These are phyloP conservation scores for Cicer yamashitae DNA, from an alignment of 306 rosid species.

Conservation along the genomic window DNA sequence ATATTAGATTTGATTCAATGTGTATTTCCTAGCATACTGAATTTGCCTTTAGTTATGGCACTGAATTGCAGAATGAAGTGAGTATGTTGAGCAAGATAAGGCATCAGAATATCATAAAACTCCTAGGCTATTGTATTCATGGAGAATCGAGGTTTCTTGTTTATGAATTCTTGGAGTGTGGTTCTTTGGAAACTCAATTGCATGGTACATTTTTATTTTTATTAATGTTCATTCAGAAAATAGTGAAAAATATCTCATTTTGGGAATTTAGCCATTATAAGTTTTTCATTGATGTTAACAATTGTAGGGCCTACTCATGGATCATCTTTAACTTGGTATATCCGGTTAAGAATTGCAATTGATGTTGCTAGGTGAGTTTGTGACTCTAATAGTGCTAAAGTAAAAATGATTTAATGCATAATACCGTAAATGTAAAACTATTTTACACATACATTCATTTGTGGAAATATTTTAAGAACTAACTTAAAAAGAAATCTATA, in stretches of 20 bases:
- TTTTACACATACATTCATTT: too few relatives aligned
- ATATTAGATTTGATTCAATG: constrained; percentile 15
- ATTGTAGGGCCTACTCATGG: constrained; percentile 71
- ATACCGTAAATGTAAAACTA: too few relatives aligned
- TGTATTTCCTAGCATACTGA: constrained; percentile 24
- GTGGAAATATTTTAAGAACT: too few relatives aligned
- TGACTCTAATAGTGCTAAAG: background rate
- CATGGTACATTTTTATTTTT: constrained; percentile 56
- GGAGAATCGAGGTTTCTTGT: constrained; percentile 80
- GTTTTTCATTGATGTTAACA: constrained; percentile 35
- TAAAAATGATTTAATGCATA: background rate
- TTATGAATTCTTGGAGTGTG: constrained; percentile 79
- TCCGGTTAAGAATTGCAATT: constrained; percentile 81
- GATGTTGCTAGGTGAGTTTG: constrained; percentile 77
- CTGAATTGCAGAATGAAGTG: constrained; percentile 80
- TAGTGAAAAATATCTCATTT: background rate
- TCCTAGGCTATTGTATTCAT: constrained; percentile 77
- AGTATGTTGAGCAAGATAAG: constrained; percentile 79
- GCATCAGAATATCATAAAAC: constrained; percentile 82
- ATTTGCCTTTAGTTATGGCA: constrained; percentile 41
- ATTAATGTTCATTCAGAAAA: constrained; percentile 30
- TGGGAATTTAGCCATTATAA: constrained; percentile 31
- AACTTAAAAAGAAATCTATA: too few relatives aligned
- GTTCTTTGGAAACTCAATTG: constrained; percentile 75
- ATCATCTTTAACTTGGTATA: constrained; percentile 75